These are phyloP conservation scores for Claviceps sp. DNA, from an alignment of 2,329 filamentous ascomycete species.

Conservation along the genomic window DNA sequence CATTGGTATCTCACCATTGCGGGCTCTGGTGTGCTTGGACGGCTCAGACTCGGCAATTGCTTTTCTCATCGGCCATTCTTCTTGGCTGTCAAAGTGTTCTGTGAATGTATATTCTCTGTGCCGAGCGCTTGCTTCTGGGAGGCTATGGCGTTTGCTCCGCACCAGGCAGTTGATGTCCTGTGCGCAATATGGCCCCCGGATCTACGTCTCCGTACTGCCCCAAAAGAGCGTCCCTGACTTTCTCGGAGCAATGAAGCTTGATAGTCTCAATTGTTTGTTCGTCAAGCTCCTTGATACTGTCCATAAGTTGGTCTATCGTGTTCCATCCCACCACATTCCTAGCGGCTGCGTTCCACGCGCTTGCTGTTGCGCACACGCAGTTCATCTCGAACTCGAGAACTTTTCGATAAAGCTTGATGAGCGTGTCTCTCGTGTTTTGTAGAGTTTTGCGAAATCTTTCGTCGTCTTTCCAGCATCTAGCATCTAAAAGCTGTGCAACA, in stretches of 20 bases:
- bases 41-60: neutral
- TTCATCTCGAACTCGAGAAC: conserved; percentile 27
- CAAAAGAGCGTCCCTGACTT: conserved; percentile 9
- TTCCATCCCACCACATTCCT: conserved; percentile 24
- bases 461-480: conserved; percentile 11
- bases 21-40: neutral
- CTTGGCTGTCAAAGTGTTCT: neutral
- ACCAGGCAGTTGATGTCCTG: neutral
- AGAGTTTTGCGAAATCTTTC: conserved; percentile 12
- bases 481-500: conserved; percentile 14
- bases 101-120: neutral
- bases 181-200: neutral
- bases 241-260: conserved; percentile 9
- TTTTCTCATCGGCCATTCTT: neutral
- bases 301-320: conserved; percentile 15
- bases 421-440: conserved; percentile 10
- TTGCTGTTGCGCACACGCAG: conserved; percentile 24
- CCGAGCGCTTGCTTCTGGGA: neutral
- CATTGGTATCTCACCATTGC: neutral
- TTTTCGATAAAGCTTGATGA: conserved; percentile 17
- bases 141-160: neutral
- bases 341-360: conserved; percentile 22
- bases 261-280: conserved; percentile 12
- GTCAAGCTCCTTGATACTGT: conserved; percentile 16
- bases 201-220: conserved; percentile 7